Evolutionary conservation across 495 filamentous ascomycete species (phyloP), one percentile per base, ranked within the genome.

Genomic region (Pseudomonodictys pantanalensis): DNA sequence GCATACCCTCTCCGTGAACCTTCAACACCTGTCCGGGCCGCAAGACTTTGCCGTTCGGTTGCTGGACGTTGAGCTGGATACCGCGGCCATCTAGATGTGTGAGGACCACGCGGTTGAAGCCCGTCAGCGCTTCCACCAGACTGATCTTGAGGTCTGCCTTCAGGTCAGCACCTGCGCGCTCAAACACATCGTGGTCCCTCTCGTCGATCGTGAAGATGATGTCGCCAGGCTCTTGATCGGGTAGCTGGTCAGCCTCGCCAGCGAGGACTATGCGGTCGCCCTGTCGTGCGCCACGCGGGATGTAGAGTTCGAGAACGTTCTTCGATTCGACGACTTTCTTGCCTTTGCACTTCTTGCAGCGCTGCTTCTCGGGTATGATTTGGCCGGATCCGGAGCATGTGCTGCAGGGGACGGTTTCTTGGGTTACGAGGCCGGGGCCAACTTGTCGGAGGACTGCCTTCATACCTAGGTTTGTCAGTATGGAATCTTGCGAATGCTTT

Each of bases 331-430:
- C 77, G 3, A 89, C 88, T 49, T 88, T 82, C 69, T 87, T 85
- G 43, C 93, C 93, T 76, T 97, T 96, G 82, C 95, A 98, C 79
- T 95, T 96, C 79, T 92, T 95, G 79, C 93, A 98, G 70, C 88
- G 87, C 60, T 98, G 93, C 78, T 97, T 97, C 62, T 93, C 90
- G 73, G 88, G 88, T 78, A 84, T 95, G 65, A 91, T 83, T 55
- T 84, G 83, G 12, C 93, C 93, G 12, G 86, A 82, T 12, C 90
- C 91, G 51, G 82, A 81, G 77, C 93, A 98, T 53, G 82, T 81
- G 58, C 83, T 81, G 75, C 93, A 98, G 12, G 81, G 66, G 15
- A 87, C 80, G 7, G 81, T 81, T 54, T 86, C 83, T 68, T 87
- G 86, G 5, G 90, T 90, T 41, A 93, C 81, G 60, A 96, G 80